Base-by-base conservation (phyloP, 2,329 filamentous ascomycete species). In the Clarireedia paspali region DNA sequence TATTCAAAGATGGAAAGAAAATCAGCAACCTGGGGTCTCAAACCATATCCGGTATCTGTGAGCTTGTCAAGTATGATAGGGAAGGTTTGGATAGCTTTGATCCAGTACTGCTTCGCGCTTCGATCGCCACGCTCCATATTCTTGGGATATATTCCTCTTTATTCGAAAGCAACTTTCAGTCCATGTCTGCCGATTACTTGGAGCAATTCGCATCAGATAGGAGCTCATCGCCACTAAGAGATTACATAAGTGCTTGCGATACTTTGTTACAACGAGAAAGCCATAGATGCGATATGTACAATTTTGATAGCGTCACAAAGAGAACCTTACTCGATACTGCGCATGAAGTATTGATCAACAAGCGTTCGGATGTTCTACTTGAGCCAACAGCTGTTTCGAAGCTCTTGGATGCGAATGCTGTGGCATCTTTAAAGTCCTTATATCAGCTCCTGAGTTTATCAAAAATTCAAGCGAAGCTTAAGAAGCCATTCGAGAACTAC, bases 111-210 rank as follows among this genome's bases (percentile, higher is more conserved):
- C 81, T 97, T 52, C 83, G 81, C 61, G 83, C 89, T 55, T 80
- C 88, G 0, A 82, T 97, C 50, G 81, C 84, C 57, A 90, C 96
- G 81, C 80, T 97, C 59, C 85, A 95, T 63, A 82, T 91, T n/a
- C 80, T 96, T 47, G 83, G 85, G 53, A 82, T 92, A 3, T 99
- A 97, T 70, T 81, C 79, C 0, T 85, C 79, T 58, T 76, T 81
- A 14, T 96, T 99, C 63, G 94, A 97, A 70, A 84, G 87, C 4
- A 74, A 77, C 4, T 86, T 96, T 60, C 72, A 96, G 53, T 72
- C 76, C 7, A 71, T 79, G 5, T 94, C 92, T 0, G 77, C 82
- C 53, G 67, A 72, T 0, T 96, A 87, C 65, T 85, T 94, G 61
- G 67, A 74, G 24, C 75, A 80, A 4, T 94, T 91, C 75, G 87